Base-by-base conservation (phyloP, 148 eudicot species). In the Amaranthus cruentus region DNA sequence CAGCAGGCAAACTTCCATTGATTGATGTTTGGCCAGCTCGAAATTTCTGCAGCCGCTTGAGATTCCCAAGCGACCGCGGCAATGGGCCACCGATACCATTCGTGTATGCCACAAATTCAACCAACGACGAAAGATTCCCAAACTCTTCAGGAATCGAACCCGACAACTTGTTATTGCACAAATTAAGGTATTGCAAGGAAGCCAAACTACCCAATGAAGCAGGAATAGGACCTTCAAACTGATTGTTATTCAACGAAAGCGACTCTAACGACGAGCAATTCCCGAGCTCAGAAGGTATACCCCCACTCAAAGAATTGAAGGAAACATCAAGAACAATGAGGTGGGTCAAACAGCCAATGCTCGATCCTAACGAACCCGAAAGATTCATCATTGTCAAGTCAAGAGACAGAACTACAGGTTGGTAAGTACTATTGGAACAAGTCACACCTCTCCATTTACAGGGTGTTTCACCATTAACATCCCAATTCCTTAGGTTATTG, bases 11-110 rank as follows among this genome's bases (percentile, higher is more conserved):
- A 75, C 82, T 91, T 70, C 97, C 99, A 14, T 83, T 84, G 55
- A 95, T 80, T 6, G 70, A 76, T 81, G 89, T 95, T 68, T 91
- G 96, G 56, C 99, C 99, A 0, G 90, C 94, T 75, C 99, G 88
- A 75, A 95, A 90, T 7, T 61, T 87, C 54, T 48, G 80, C 84
- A 95, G 71, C 4, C 69, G 79, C 69, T 75, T 92, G 10, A 95
- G 87, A 14, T 88, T 88, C 68, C 96, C 92, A 54, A 95, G 55
- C 9, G 99, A 88, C 46, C 54, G 74, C 46, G 99, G 99, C 77
- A 95, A 18, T 9, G 87, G 66, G 10, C 99, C 97, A 8, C 81
- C 76, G 55, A 95, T 74, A 18, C 80, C 83, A 80, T 95, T 95
- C 0, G 93, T 87, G 77, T 87, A 95, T 0, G 88, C 92, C 67